These are phyloP conservation scores for Termitomyces sp. DNA, from an alignment of 768 basidiomycete species.

Conservation along the genomic window DNA sequence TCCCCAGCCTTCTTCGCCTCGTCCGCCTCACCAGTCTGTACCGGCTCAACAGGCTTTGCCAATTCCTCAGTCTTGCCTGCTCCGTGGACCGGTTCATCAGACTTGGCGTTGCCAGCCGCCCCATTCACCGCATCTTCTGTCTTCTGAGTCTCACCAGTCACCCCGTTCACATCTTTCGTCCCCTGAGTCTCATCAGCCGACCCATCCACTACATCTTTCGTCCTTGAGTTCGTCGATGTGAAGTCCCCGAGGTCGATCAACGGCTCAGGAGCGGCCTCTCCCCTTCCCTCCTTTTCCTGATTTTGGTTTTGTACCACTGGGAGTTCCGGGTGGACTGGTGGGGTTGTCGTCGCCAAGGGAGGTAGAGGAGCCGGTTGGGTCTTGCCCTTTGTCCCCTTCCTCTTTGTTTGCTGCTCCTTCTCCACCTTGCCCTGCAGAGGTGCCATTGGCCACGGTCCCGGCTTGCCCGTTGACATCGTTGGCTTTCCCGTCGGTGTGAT, in stretches of 20 bases:
- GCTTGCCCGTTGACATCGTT: background rate
- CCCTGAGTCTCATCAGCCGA: background rate
- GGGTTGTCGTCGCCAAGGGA: conserved; percentile 1
- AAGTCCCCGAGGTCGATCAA: conserved; percentile 3
- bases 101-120: background rate
- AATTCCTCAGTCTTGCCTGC: background rate
- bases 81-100: conserved; percentile 2
- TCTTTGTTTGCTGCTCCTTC: conserved; percentile 1
- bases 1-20: background rate
- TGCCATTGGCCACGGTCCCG: background rate
- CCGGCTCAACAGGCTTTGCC: background rate
- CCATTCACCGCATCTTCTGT: background rate
- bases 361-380: background rate
- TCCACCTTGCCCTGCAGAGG: background rate
- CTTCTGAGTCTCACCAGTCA: no score
- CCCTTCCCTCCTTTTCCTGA: background rate
- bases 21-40: background rate
- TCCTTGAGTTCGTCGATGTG: background rate
- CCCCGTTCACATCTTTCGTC: background rate
- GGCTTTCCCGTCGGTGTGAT: background rate
- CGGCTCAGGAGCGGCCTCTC: background rate
- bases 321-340: background rate
- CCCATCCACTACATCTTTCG: background rate
- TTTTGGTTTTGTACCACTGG: background rate
- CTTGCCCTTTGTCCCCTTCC: background rate